Base-by-base conservation (phyloP, 2,329 filamentous ascomycete species). In the Colletotrichum nymphaeae region DNA sequence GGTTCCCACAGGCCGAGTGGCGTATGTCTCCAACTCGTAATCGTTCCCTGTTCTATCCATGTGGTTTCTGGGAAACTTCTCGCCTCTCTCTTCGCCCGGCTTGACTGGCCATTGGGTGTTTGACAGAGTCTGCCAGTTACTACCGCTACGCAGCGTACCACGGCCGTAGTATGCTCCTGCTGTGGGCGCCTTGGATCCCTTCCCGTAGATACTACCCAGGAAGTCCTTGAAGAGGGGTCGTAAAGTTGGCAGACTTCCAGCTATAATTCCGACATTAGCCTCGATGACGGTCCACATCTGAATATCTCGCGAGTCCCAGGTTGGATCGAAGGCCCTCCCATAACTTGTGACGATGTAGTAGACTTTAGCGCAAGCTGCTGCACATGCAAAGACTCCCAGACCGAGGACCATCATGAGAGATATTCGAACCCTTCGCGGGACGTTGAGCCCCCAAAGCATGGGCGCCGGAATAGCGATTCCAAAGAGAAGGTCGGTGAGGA, bases 261-360 rank as follows among this genome's bases (percentile, higher is more conserved):
- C 83, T 5, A 84, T 77, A 57, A 85, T 81, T 26, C 82, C 83
- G 1, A 81, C 76, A 69, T 84, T 84, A 72, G 77, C 79, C 71
- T 83, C 83, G 66, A 80, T 75, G 1, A 84, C 81, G 4, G 82
- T 83, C 86, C 86, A 87, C 69, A 87, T 84, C 12, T 85, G 87
- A 1, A 89, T 81, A 76, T 86, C 82, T 32, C 84, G 81, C 2
- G 79, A 84, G 71, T 86, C 84, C 85, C 85, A 86, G 0, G 87
- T 78, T 73, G 83, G 83, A 65, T 87, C 84, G 9, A 81, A 81
- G 0, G 77, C 75, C 22, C 80, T 81, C 12, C 83, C 84, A 63
- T 86, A 84, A 64, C 80, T 81, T 5, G 42, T 67, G 16, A 80
- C 75, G 4, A 86, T 73, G 69, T 81, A 84, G 1, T 78, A 79